Base-by-base conservation (phyloP, 2,329 filamentous ascomycete species). In the Phyllosticta ampelicida region DNA sequence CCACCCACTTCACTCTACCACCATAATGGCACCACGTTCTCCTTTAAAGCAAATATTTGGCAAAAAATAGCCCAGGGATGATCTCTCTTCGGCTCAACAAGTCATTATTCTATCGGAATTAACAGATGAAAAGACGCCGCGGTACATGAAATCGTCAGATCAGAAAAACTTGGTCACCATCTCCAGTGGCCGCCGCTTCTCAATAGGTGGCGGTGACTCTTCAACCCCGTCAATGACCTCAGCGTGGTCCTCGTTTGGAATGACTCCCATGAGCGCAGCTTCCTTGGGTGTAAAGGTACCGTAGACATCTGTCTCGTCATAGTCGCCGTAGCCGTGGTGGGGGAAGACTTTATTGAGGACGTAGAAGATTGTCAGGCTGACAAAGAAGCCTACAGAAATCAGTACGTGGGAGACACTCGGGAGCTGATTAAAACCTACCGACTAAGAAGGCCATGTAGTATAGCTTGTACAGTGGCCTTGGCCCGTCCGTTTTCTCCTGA, bases 401-500 rank as follows among this genome's bases (percentile, higher is more conserved):
- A 51, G 56, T 16, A 44, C 61, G 54, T 26, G 55, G 19, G 21
- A 62, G 62, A 65, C 48, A 63, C 61, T 28, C 58, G 8, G 36
- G 13, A n/a, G 6, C 1, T 44, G 36, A 5, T 13, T 4, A 1
- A 44, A 9, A 60, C 67, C 62, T 53, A 68, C 75, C 76, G 16
- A 76, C 68, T 11, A 78, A 68, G 60, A 78, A 78, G 0, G 77
- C 74, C 67, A 75, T 74, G 59, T 74, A 77, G 61, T 78, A 78
- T 18, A 78, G 61, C 62, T 78, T 67, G n/a, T 71, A 71, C 36
- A 77, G 61, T 3, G 65, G 66, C 28, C 66, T 66, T 3, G 74
- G 68, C 3, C 74, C 72, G 56, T 65, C 59, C 62, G 70, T 67
- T 18, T 26, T 54, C 26, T 51, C 56, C 50, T 68, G 64, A 9